Evolutionary conservation across 2,329 filamentous ascomycete species (phyloP), one percentile per base, ranked within the genome.

Genomic region (Diaporthe citrichinensis): DNA sequence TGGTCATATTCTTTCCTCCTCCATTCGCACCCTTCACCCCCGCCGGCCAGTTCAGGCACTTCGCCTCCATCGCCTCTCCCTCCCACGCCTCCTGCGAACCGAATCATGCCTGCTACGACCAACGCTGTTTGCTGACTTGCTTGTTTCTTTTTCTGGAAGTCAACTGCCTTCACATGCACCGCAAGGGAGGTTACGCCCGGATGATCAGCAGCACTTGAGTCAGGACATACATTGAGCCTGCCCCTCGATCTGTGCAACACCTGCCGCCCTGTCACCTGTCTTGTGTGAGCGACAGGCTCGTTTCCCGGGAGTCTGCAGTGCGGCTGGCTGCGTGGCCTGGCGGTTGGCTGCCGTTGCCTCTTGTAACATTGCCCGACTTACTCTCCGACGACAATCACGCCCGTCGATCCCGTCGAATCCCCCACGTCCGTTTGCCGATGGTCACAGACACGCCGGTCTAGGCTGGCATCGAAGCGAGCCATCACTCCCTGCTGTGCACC

Each of bases 381-480:
- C 72, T 62, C 67, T 53, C 68, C 53, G 73, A 65, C 75, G 55
- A 69, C 65, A 69, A 76, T 72, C 61, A 55, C 69, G 34, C 75
- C 44, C 44, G 73, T 41, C 75, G 59, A 62, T 73, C 74, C 62
- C 68, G 44, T 71, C 58, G 51, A 73, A 57, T 57, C 44, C 71
- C 59, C 74, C 55, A 34, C 71, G 62, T 67, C 71, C 57, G 36
- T 44, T 62, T 74, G 73, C 75, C 73, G 69, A 77, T 77, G 75
- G 73, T 77, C 71, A 76, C 74, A 77, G 61, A 73, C 69, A 75
- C 73, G 73, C 68, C 71, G 73, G 69, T 77, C 73, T 77, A 73
- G 75, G 73, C 75, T 77, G 75, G 69, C 75, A 71, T 73, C 74
- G 75, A 77, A 77, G 75, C 75, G 75, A 77, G 75, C 62, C 57